Base-by-base conservation (phyloP, 2,329 filamentous ascomycete genomes). In the Pseudogymnoascus sp. region DNA sequence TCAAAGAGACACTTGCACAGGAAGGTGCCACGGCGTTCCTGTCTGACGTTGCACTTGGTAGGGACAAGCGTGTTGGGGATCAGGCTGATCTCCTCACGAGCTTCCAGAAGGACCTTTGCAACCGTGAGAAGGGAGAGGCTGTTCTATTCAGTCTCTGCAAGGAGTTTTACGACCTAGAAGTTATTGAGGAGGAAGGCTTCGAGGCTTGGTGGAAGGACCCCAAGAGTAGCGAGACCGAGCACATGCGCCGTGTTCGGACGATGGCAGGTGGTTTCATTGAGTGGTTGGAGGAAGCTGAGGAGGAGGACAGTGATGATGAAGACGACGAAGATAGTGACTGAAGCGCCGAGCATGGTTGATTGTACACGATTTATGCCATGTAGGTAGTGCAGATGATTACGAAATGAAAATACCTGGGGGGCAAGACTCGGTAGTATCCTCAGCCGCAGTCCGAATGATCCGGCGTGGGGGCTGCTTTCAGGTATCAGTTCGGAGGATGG, bases 171-270 rank as follows among this genome's bases (percentile, higher is more conserved):
- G 84, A 88, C 65, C 74, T 88, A 56, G 94, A 97, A 65, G 80
- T 95, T 13, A 75, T 96, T 1, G 90, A 96, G 70, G 90, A 96
- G 69, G 92, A 96, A 39, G 91, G 88, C 0, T 89, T 96, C 65
- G 75, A 92, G 67, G 81, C 82, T 55, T 99, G 94, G 94, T 97
- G 92, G 92, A 82, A 78, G 18, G 87, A 95, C 71, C 79, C 81
- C 55, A 79, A 85, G 68, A 86, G 87, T 5, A 80, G 75, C 21
- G 84, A 84, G 60, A 84, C 78, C 12, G 86, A 88, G 60, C 81
- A 82, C 59, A 83, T 96, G 85, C 74, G 74, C 61, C 80, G 75
- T 57, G 82, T 96, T 13, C 85, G 86, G 71, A 82, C 82, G 62
- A 88, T 88, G 75, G 90, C 89, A 61, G 79, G 83, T 67, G 83